Percentiles rank a stretch among this genome's conserved stretches.
Conservation (phyloP, 1,284 basidiomycete genomes). For the Papiliotrema terrestris region DNA sequence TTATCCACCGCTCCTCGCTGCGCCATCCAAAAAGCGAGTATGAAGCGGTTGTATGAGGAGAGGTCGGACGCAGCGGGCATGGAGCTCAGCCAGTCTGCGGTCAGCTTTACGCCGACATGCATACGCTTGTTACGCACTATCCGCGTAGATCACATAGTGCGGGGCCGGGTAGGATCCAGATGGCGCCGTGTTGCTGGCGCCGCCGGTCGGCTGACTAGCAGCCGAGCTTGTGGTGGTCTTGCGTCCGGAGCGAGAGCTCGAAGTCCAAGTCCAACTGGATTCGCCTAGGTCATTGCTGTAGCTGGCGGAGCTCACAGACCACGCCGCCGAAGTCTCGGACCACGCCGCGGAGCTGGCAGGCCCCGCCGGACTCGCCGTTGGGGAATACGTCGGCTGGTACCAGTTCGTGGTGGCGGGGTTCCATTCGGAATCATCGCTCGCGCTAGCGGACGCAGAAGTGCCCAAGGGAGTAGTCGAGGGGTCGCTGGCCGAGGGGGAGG, state of each 20-base stretch:
- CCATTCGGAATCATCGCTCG: not conserved
- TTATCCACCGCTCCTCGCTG: conserved; percentile 42
- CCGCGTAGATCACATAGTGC: conserved; percentile 45
- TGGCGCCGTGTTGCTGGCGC: not conserved
- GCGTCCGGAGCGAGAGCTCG: conserved; percentile 1
- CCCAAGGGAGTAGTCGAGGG: conserved; percentile 1
- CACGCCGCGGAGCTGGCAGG: not conserved
- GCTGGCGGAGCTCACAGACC: not conserved
- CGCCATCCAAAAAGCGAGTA: conserved; percentile 53
- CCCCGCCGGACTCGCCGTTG: not conserved
- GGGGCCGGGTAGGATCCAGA: conserved; percentile 25
- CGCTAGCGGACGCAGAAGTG: not conserved
- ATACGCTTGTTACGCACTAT: too few species aligned
- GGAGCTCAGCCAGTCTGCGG: conserved; percentile 18
- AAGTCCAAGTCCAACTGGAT: not conserved
- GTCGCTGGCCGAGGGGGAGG: not conserved
- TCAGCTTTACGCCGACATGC: too few species aligned
- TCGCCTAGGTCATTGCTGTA: not conserved
- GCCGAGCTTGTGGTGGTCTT: conserved; percentile 5
- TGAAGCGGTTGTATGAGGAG: conserved; percentile 47
- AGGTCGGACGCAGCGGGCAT: conserved; percentile 36
- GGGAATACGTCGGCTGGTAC: not conserved
- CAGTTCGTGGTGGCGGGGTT: not conserved
- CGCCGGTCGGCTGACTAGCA: conserved; percentile 1
- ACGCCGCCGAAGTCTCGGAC: not conserved